Evolutionary conservation across 2,329 filamentous ascomycete species (phyloP).

Genomic region (Beauveria rudraprayagi): DNA sequence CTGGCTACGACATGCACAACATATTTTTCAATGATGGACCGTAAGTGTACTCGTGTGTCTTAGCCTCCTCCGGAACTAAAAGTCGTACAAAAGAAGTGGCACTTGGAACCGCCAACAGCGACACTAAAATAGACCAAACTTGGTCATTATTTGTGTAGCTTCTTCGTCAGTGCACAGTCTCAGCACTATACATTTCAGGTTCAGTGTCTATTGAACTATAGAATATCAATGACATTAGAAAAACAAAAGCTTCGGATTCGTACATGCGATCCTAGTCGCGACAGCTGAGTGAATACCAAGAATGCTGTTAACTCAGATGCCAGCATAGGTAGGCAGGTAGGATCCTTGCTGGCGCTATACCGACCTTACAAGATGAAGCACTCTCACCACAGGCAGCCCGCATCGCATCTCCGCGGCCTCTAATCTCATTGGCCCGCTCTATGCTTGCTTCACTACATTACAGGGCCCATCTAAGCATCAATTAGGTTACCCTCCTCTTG

Average conservation of each 20-base stretch:
- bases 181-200: slow-evolving; percentile 3
- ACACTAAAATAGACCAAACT: not conserved
- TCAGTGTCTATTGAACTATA: slow-evolving; percentile 10
- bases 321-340: not conserved
- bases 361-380: too few species aligned
- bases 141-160: too few species aligned
- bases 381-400: not conserved
- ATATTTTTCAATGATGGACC: too few species aligned
- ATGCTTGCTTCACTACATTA: slow-evolving; percentile 3
- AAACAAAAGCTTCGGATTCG: slow-evolving; percentile 15
- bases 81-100: not conserved
- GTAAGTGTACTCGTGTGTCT: not conserved
- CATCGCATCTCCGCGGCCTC: slow-evolving; percentile 12
- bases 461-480: slow-evolving; percentile 37
- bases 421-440: slow-evolving; percentile 11
- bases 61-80: not conserved
- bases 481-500: slow-evolving; percentile 51
- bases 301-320: not conserved
- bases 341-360: not conserved
- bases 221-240: slow-evolving; percentile 20
- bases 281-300: not conserved
- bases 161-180: not conserved
- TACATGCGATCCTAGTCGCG: slow-evolving; percentile 16
- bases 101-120: not conserved
- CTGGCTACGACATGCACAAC: too few species aligned